These are phyloP conservation scores for Osmanthus fragrans DNA, from an alignment of 257 asterid species.

Conservation along the genomic window DNA sequence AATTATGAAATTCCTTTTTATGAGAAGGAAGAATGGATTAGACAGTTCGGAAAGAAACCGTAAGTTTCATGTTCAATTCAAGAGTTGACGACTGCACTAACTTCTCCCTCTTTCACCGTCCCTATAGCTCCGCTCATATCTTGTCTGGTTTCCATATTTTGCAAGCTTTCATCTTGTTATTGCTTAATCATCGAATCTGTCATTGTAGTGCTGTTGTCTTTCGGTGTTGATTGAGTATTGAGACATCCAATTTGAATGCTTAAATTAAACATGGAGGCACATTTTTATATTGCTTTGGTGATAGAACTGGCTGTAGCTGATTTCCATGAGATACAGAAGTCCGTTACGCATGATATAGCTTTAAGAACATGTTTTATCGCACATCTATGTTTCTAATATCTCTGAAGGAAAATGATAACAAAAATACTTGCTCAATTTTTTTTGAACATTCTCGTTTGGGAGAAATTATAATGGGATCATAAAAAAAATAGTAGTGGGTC, in stretches of 20 bases:
- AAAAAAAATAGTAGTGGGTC: no score
- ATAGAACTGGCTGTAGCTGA: neutral
- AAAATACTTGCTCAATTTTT: neutral
- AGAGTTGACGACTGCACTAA: slow-evolving; percentile 8
- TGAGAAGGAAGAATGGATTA: slow-evolving; percentile 78
- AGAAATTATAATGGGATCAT: no score
- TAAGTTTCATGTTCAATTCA: slow-evolving; percentile 48
- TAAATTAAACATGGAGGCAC: neutral
- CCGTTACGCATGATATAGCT: neutral
- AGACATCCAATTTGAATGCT: slow-evolving; percentile 5
- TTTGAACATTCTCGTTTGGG: neutral
- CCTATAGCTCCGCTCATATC: neutral
- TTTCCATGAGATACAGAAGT: slow-evolving; percentile 5
- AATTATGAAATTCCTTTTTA: slow-evolving; percentile 73
- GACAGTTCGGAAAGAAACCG: slow-evolving; percentile 76
- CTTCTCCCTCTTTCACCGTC: neutral
- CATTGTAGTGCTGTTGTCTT: neutral
- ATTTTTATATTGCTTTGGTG: neutral
- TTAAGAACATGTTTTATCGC: neutral
- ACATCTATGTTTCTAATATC: neutral
- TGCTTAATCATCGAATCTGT: neutral
- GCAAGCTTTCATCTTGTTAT: slow-evolving; percentile 9
- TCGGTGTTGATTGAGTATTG: neutral
- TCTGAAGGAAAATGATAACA: neutral
- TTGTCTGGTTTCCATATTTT: neutral